Base-by-base conservation (phyloP, 345 rosid species). In the Eucalyptus regnans region DNA sequence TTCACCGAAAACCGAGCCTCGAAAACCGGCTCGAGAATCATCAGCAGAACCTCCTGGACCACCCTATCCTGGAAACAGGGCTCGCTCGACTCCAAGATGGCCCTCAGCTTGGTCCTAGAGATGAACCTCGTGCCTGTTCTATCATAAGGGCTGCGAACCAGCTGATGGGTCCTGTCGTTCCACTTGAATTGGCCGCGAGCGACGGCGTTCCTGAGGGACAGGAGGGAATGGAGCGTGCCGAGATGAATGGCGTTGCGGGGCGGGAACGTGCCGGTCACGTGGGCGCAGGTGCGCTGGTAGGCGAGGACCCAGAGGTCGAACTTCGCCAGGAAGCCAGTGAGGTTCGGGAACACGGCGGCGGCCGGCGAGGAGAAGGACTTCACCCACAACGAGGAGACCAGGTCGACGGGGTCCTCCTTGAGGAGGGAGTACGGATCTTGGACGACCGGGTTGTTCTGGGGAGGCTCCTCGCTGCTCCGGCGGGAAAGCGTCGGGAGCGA, bases 221-320 rank as follows among this genome's bases (percentile, higher is more conserved):
- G 94, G 66, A 97, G 95, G 49, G 98, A 94, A 33, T 89, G 92
- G 52, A 98, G 97, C 17, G 97, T 92, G 58, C 93, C 90, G 86
- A 91, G 76, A 62, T 95, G 99, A 71, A 96, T 92, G 58, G 98
- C 96, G 86, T 90, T 94, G 52, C 99, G 98, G 6, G 99, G 99
- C 86, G 99, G 99, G 94, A 98, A 96, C 20, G 96, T 92, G 76
- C 98, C 99, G 51, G 97, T 95, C 31, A 93, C 92, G 31, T 95
- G 96, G 62, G 99, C 98, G 80, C 94, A 93, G 20, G 96, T 90
- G 23, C 99, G 96, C 89, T 98, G 99, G 92, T 97, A 98, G 51
- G 99, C 99, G 87, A 96, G 92, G 91, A 96, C 94, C 98, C 99
- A 97, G 80, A 98, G 94, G 89, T 96, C 99, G 89, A 97, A 94